Base-by-base conservation (phyloP, 2,329 filamentous ascomycete genomes). In the Pseudogymnoascus sp. region DNA sequence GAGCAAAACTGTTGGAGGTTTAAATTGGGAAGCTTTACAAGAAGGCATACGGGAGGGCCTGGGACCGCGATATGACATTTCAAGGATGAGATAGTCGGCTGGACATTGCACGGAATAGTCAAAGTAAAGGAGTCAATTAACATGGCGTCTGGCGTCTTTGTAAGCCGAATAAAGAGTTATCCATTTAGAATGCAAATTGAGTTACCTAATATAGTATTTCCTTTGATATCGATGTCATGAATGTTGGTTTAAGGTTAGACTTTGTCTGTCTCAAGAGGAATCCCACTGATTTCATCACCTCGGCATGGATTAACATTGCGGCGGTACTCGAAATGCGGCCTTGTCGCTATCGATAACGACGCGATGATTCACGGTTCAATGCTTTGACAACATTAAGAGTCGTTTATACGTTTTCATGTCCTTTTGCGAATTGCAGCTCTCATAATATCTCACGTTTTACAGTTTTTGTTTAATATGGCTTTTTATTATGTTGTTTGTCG, bases 11-110 rank as follows among this genome's bases (percentile, higher is more conserved):
- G 65, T 72, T 35, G 69, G 62, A 28, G 70, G 70, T 5, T 60
- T 74, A 18, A 69, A 71, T 35, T 74, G 72, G 72, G 65, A 65
- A 14, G 65, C 40, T 21, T 47, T 74, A 38, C 64, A 68, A 18
- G 67, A 67, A 44, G 72, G 66, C 37, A 66, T 73, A 23, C 59
- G 69, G 21, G 65, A 70, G 38, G 72, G 72, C 12, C 50, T 73
- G n/a, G 72, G 72, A 25, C 68, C 72, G 14, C 47, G 64, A 37
- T 35, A 37, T 37, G 56, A 60, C 10, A 18, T 50, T 4, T 59
- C 42, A 25, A 53, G 18, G 63, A 61, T 62, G 61, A 56, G 50
- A 33, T 56, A 35, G 8, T 18, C 8, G 28, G 28, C 8, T 35
- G 50, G 11, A 33, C n/a, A 33, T 1, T 18, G 50, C 5, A 33